Base-by-base conservation (phyloP, 2,329 filamentous ascomycete genomes). In the Aureobasidium sp. region DNA sequence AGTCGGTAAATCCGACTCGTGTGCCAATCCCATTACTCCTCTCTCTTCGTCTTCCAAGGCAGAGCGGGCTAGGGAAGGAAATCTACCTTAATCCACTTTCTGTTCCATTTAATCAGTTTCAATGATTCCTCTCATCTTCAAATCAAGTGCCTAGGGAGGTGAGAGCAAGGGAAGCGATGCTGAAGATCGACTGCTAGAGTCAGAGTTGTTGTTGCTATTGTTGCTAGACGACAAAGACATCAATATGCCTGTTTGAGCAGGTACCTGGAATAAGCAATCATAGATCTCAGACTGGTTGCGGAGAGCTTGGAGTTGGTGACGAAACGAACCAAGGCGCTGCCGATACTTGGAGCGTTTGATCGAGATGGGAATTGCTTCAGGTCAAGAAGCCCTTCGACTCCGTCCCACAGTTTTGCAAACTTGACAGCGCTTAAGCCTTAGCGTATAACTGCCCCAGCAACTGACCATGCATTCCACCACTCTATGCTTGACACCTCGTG, bases 391-490 rank as follows among this genome's bases (percentile, higher is more conserved):
- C 51, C 36, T 29, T 44, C 53, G 53, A 48, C 55, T 48, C 55
- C 27, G 55, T 58, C 55, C 46, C 57, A 50, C 17, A 42, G 9
- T 41, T 60, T 60, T 60, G 56, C 56, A 60, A 60, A 50, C n/a
- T 48, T 39, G 42, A 50, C 42, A 50, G 56, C 56, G 56, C 56
- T 59, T 48, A 48, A 48, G 46, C 46, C 26, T 48, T 39, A 60
- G 37, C 55, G 55, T 48, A 42, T 39, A 60, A 60, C 46, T 60
- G 57, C 44, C 57, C 46, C 36, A 36, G 57, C 57, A 46, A 34
- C 29, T 26, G 10, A 26, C 12, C 23, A 29, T 60, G 36, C 56
- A 60, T 60, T 60, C 57, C 57, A 46, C 29, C 27, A 32, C 55
- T 48, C 41, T 60, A 60, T 60, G 57, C 57, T 48, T 29, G 55